Base-by-base conservation (phyloP, 140 eudicot genomes). In the Erigeron philadelphicus region DNA sequence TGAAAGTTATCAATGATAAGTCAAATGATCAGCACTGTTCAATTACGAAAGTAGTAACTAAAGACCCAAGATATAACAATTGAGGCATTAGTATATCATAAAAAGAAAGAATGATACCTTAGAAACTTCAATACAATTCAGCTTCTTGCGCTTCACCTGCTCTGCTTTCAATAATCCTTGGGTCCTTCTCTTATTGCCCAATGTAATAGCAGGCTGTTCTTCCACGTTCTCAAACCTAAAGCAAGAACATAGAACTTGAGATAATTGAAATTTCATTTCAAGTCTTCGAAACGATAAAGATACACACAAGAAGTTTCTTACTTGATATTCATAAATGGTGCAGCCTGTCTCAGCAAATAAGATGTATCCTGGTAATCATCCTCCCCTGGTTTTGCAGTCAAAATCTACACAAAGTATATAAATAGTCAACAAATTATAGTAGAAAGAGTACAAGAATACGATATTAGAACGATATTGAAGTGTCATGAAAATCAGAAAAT, bases 351-450 rank as follows among this genome's bases (percentile, higher is more conserved):
- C 62, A 91, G 75, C 72, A 91, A 67, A 78, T 80, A 86, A 16
- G 96, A 91, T 23, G 98, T 83, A 67, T 88, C 95, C 44, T 74
- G 83, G 35, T 91, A 91, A 78, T 91, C 98, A 25, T 86, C 95
- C 62, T 76, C 90, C n/a, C 95, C 95, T 57, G 98, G 52, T 81
- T 82, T 91, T 23, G 85, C 95, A 6, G 98, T 88, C 67, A 91
- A 78, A 56, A 91, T 81, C 98, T 91, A 84, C 71, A 80, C 23
- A 23, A 70, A 54, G 53, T 41, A 46, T 19, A 69, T 4, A 25
- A 79, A 13, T 44, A 73, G 65, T 41, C 61, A 67, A 78, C 54
- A 64, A 11, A 48, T 31, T 18, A 53, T n/a, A 8, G 48, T 4
- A 42, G 5, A 67, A 66, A 48, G 8, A 4, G 6, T 72, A 15